Evolutionary conservation across 331 rosid genomes (phyloP).

Genomic region (Cydonia oblonga): DNA sequence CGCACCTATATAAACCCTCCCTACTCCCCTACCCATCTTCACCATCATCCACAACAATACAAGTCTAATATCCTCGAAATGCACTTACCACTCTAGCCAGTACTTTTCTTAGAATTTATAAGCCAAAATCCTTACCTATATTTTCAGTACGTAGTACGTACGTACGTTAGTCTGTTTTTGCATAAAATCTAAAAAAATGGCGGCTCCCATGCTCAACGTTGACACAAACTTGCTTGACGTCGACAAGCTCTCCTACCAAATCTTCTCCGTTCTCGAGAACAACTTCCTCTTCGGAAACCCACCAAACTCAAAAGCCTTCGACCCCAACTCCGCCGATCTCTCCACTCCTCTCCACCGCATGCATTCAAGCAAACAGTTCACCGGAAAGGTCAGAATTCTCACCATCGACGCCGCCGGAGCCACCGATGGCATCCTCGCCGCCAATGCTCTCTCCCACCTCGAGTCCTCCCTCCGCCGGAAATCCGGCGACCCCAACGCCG

Average conservation of each 20-base stretch:
- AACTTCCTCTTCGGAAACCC: constrained; percentile 65
- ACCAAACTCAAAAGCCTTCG: background rate
- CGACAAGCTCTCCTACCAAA: constrained; percentile 81
- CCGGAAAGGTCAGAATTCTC: constrained; percentile 67
- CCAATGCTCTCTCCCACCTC: constrained; percentile 53
- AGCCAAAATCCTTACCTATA: background rate
- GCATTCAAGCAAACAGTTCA: constrained; percentile 19
- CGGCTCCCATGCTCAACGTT: constrained; percentile 45
- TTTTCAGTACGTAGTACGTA: background rate
- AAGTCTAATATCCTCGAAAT: background rate
- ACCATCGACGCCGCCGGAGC: constrained; percentile 73
- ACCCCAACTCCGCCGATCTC: background rate
- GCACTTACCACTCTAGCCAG: background rate
- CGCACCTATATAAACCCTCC: constrained; percentile 31
- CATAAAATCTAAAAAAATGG: constrained; percentile 34
- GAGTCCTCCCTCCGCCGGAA: constrained; percentile 50
- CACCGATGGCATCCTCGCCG: constrained; percentile 85
- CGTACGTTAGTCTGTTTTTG: background rate
- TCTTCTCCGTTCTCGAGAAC: constrained; percentile 83
- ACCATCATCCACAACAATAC: background rate
- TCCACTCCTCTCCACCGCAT: constrained; percentile 1
- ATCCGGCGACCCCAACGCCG: constrained; percentile 44
- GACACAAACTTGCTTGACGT: constrained; percentile 36
- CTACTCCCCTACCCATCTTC: constrained; percentile 14
- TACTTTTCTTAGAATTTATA: background rate